These are phyloP conservation scores for Misopates orontium DNA, from an alignment of 257 asterid genomes.

Conservation along the genomic window DNA sequence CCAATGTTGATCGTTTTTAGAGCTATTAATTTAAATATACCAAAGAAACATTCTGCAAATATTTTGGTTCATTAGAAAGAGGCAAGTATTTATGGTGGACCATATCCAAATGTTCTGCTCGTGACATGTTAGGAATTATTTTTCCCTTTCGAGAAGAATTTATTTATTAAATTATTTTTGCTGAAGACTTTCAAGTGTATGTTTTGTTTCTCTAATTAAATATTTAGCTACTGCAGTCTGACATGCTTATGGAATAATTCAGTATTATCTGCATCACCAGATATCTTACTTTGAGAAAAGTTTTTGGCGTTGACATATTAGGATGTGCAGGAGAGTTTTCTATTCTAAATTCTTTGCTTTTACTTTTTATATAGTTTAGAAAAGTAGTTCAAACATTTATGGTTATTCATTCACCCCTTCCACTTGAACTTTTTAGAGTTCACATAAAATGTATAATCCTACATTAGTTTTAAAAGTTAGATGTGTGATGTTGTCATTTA, in stretches of 20 bases:
- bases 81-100: not conserved
- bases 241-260: slow-evolving; percentile 9
- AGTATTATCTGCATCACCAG: not conserved
- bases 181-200: slow-evolving; percentile 6
- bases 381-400: slow-evolving; percentile 13
- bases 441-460: not conserved
- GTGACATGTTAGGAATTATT: not conserved
- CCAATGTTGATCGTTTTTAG: not conserved
- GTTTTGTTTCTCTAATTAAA: slow-evolving; percentile 2
- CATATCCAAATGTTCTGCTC: no score
- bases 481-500: slow-evolving; percentile 15
- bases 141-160: not conserved
- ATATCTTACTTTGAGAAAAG: slow-evolving; percentile 21
- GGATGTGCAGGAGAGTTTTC: slow-evolving; percentile 4
- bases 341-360: slow-evolving; percentile 4
- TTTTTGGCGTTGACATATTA: slow-evolving; percentile 9
- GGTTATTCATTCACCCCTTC: not conserved
- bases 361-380: slow-evolving; percentile 10
- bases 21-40: not conserved
- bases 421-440: slow-evolving; percentile 9
- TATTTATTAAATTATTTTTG: slow-evolving; percentile 24
- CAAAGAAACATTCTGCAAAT: slow-evolving; percentile 2
- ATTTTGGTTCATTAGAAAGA: slow-evolving; percentile 1
- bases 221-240: slow-evolving; percentile 12
- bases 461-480: slow-evolving; percentile 1